Percentiles rank a stretch among this genome's conserved stretches.
Conservation (phyloP, 2,329 filamentous ascomycete genomes). For the Escovopsis sp. region DNA sequence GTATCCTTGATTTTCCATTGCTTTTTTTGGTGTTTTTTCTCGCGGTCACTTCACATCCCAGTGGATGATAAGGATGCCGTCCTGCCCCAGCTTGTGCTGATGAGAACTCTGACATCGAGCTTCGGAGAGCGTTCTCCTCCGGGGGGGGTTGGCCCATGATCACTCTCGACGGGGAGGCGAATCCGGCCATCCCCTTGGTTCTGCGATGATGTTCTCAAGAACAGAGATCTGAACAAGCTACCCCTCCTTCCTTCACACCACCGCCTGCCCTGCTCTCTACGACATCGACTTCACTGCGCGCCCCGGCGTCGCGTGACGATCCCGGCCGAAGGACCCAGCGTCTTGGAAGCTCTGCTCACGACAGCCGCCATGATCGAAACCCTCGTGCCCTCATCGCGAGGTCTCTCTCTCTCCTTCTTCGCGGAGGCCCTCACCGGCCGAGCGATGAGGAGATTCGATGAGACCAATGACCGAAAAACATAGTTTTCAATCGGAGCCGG, state of each 20-base stretch:
- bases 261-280: slow-evolving; percentile 1
- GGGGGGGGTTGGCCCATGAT: background rate
- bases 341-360: slow-evolving; percentile 2
- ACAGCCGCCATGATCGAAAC: slow-evolving; percentile 24
- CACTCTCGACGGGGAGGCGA: slow-evolving; percentile 10
- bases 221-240: slow-evolving; percentile 34
- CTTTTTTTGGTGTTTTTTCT: background rate
- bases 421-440: slow-evolving; percentile 6
- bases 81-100: slow-evolving; percentile 3
- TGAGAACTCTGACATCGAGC: slow-evolving; percentile 2
- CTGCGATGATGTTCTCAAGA: slow-evolving; percentile 18
- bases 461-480: slow-evolving; percentile 17
- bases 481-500: slow-evolving; percentile 42
- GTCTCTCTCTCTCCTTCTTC: slow-evolving; percentile 2
- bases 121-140: slow-evolving; percentile 5
- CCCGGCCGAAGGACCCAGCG: background rate
- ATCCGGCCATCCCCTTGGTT: slow-evolving; percentile 1
- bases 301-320: background rate
- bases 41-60: background rate
- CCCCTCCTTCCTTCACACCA: slow-evolving; percentile 2
- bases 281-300: background rate
- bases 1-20: background rate
- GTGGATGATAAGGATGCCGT: background rate
- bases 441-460: background rate
- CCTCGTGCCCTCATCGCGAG: background rate